phyloP scores from a whole-genome alignment of 192 early-diverging fungal genomes.

The Coemansia aciculifera region DNA sequence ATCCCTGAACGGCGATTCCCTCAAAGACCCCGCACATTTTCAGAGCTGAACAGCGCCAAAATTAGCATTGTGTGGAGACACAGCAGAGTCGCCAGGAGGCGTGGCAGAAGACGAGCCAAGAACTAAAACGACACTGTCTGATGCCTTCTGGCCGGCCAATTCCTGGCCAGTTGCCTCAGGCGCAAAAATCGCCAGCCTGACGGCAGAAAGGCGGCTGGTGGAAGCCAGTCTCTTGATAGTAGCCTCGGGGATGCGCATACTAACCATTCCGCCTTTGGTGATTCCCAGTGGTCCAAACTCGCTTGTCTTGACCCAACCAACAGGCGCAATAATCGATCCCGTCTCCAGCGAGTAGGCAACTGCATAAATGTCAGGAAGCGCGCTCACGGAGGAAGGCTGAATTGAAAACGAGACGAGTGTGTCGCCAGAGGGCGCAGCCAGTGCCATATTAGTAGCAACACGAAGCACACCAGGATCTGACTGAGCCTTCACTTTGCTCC shows the following conservation, averaged over 20 bases:
- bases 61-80: background rate
- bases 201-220: slow-evolving; percentile 4
- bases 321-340: slow-evolving; percentile 6
- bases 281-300: slow-evolving; percentile 9
- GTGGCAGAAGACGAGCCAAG: background rate
- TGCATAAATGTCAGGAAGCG: slow-evolving; percentile 9
- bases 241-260: slow-evolving; percentile 15
- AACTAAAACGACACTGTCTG: slow-evolving; percentile 13
- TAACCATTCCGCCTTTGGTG: slow-evolving; percentile 21
- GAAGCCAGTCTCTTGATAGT: background rate
- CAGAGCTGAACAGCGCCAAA: background rate
- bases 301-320: slow-evolving; percentile 2
- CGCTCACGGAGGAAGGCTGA: slow-evolving; percentile 1
- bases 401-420: slow-evolving; percentile 15
- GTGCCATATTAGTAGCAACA: slow-evolving; percentile 1
- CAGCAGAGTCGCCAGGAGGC: background rate
- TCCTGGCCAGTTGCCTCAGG: background rate
- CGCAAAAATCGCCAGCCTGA: slow-evolving; percentile 11
- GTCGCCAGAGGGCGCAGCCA: slow-evolving; percentile 11
- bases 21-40: background rate
- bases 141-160: slow-evolving; percentile 1
- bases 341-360: slow-evolving; percentile 17
- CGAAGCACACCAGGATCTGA: slow-evolving; percentile 8
- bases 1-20: background rate
- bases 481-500: slow-evolving; percentile 6